Conservation (phyloP, 768 basidiomycete genomes). For the Leccinum barrowsii region DNA sequence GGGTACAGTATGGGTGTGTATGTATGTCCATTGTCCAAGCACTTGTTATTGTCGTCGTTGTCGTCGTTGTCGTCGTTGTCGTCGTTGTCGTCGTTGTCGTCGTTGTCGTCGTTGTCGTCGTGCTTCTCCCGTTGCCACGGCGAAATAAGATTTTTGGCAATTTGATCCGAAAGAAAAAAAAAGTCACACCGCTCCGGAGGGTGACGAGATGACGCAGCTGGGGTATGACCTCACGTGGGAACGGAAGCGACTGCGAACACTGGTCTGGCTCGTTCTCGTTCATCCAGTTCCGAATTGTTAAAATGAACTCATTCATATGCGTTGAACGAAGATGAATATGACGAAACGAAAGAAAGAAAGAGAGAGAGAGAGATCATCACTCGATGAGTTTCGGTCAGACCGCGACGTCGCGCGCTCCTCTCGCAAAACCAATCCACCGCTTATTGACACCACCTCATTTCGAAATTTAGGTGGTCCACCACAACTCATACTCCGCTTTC, state of each 20-base stretch:
- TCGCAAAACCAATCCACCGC: neutral
- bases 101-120: neutral
- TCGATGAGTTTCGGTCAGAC: neutral
- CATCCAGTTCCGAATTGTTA: neutral
- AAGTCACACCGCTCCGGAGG: neutral
- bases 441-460: neutral
- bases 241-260: neutral
- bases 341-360: neutral
- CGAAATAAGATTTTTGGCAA: constrained; percentile 23
- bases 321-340: neutral
- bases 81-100: neutral
- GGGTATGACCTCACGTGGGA: constrained; percentile 15
- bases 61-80: neutral
- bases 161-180: constrained; percentile 25
- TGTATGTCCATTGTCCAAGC: neutral
- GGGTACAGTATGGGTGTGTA: neutral
- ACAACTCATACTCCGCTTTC: constrained; percentile 9
- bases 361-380: neutral
- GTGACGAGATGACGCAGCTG: constrained; percentile 28
- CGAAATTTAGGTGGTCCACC: neutral
- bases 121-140: constrained; percentile 8
- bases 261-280: neutral
- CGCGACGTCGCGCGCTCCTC: neutral
- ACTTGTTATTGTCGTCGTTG: neutral
- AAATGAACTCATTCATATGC: neutral